These are phyloP conservation scores for Obba rivulosa DNA, from an alignment of 768 basidiomycete species.

Conservation along the genomic window DNA sequence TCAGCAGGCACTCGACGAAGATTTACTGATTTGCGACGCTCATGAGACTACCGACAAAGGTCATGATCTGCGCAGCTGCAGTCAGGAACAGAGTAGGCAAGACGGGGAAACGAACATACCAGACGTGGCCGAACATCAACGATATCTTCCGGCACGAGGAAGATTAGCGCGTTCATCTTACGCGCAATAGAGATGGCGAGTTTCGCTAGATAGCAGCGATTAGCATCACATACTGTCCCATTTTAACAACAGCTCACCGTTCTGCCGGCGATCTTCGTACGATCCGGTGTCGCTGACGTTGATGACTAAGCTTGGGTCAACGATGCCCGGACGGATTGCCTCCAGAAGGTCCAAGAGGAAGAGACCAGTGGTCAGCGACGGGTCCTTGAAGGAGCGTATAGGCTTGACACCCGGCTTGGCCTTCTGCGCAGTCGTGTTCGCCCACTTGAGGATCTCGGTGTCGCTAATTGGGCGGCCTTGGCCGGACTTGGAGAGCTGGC, in stretches of 20 bases:
- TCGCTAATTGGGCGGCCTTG: constrained; percentile 85
- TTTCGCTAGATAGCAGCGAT: constrained; percentile 58
- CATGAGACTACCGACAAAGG: constrained; percentile 94
- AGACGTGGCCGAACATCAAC: constrained; percentile 89
- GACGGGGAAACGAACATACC: constrained; percentile 41
- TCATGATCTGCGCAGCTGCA: constrained; percentile 62
- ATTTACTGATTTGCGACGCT: constrained; percentile 12
- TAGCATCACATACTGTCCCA: not conserved
- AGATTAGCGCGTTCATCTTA: constrained; percentile 94
- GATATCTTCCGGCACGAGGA: constrained; percentile 95
- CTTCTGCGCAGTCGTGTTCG: constrained; percentile 81
- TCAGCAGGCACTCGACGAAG: too few species aligned
- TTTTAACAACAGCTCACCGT: constrained; percentile 51
- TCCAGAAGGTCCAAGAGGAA: constrained; percentile 95
- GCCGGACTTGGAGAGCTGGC: constrained; percentile 57
- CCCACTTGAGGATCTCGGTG: constrained; percentile 93
- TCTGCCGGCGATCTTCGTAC: constrained; percentile 88
- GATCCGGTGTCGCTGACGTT: constrained; percentile 52
- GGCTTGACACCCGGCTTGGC: constrained; percentile 51
- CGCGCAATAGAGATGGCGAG: constrained; percentile 97
- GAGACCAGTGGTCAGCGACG: constrained; percentile 77
- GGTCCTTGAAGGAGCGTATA: constrained; percentile 94
- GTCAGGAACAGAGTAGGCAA: not conserved
- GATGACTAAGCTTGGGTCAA: constrained; percentile 80
- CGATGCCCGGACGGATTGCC: constrained; percentile 88